Percentiles rank a stretch among this genome's conserved stretches.
Evolutionary conservation across 345 rosid genomes (phyloP).

Genomic region (Melastoma malabathricum): DNA sequence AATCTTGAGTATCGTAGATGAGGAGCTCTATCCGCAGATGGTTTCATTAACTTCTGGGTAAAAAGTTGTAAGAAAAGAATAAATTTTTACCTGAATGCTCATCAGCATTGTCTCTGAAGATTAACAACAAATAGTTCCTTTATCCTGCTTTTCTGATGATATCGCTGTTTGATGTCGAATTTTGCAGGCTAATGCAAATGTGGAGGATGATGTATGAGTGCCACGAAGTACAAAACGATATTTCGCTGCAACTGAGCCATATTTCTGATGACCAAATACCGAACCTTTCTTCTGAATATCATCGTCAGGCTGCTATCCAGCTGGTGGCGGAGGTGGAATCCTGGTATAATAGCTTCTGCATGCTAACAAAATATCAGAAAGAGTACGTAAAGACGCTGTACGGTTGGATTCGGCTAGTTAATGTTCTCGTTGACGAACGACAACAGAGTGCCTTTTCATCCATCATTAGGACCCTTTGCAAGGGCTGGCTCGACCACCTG

Average conservation of each 20-base stretch:
- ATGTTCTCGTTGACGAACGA: conserved; percentile 34
- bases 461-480: conserved; percentile 43
- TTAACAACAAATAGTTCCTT: background rate
- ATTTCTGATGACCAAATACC: conserved; percentile 28
- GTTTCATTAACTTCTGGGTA: conserved; percentile 72
- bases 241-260: conserved; percentile 56
- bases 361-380: conserved; percentile 41
- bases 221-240: conserved; percentile 60
- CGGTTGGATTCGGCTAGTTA: conserved; percentile 54
- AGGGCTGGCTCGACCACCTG: conserved; percentile 49
- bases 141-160: background rate
- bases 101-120: too few relatives aligned
- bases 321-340: conserved; percentile 59
- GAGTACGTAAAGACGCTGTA: conserved; percentile 57
- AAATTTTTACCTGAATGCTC: background rate
- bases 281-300: conserved; percentile 52
- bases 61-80: conserved; percentile 9
- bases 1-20: conserved; percentile 41
- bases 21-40: conserved; percentile 83
- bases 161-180: conserved; percentile 2
- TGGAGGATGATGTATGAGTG: conserved; percentile 76
- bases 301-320: conserved; percentile 62
- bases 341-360: conserved; percentile 75
- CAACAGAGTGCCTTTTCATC: conserved; percentile 33
- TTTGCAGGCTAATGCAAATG: conserved; percentile 46